Conservation (phyloP, 2,329 filamentous ascomycete species). For the Ascochyta viciae-villosae region DNA sequence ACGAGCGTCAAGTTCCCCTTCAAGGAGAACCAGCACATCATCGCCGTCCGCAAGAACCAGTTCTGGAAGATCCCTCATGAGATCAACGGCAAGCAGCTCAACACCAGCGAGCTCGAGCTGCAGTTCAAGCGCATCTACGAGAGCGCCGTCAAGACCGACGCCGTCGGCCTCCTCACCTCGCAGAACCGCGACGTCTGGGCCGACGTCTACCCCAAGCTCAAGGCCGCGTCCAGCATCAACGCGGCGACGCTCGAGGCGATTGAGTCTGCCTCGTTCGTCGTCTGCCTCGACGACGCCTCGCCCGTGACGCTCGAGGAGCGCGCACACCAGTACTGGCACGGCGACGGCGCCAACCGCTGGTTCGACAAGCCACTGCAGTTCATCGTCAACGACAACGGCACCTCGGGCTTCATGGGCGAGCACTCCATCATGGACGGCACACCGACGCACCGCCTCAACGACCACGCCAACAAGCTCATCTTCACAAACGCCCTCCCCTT, state of each 20-base stretch:
- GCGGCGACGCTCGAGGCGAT: slow-evolving; percentile 78
- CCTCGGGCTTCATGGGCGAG: slow-evolving; percentile 96
- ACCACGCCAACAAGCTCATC: slow-evolving; percentile 90
- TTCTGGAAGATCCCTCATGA: slow-evolving; percentile 93
- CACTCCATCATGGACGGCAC: slow-evolving; percentile 99
- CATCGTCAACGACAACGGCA: slow-evolving; percentile 97
- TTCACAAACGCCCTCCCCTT: slow-evolving; percentile 95
- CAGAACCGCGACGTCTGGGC: slow-evolving; percentile 96
- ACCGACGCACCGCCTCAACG: slow-evolving; percentile 94
- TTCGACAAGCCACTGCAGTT: slow-evolving; percentile 98
- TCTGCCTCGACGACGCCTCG: slow-evolving; percentile 90
- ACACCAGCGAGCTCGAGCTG: slow-evolving; percentile 84
- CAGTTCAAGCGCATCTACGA: slow-evolving; percentile 89
- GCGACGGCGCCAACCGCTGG: slow-evolving; percentile 94
- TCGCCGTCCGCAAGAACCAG: slow-evolving; percentile 93
- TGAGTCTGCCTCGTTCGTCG: slow-evolving; percentile 86
- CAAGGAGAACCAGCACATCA: slow-evolving; percentile 81
- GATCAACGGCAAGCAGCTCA: slow-evolving; percentile 82
- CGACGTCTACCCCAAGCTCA: slow-evolving; percentile 69
- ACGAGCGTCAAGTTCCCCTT: slow-evolving; percentile 80
- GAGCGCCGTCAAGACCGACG: slow-evolving; percentile 72
- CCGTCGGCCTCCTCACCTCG: slow-evolving; percentile 84
- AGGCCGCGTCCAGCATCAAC: slow-evolving; percentile 80
- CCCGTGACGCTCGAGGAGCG: slow-evolving; percentile 96
- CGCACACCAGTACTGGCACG: slow-evolving; percentile 96